phyloP scores from a whole-genome alignment of 176 grass and related monocot species.

The Elymus sibiricus region DNA sequence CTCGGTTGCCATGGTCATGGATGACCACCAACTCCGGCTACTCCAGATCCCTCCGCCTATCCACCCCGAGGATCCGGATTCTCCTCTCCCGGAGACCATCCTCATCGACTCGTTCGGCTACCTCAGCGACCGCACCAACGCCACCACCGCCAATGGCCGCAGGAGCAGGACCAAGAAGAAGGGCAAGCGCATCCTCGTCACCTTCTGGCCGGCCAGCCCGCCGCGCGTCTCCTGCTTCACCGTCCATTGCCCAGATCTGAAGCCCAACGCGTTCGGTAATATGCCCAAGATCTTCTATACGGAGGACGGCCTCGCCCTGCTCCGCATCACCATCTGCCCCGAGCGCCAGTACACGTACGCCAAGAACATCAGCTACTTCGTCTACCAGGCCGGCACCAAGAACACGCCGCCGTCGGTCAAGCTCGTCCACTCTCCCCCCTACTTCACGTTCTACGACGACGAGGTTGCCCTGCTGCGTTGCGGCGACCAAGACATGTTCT shows the following conservation, averaged over 20 bases:
- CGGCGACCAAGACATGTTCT: background rate
- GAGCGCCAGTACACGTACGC: fast-evolving
- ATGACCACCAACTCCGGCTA: fast-evolving
- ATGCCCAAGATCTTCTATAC: background rate
- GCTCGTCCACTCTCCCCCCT: background rate
- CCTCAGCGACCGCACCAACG: background rate
- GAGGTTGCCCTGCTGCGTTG: background rate
- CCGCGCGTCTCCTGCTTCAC: background rate
- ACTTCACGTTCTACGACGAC: fast-evolving
- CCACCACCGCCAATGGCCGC: background rate
- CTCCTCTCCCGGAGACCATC: background rate
- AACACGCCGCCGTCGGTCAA: background rate
- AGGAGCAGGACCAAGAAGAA: background rate
- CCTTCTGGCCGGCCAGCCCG: background rate
- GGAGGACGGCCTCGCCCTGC: background rate
- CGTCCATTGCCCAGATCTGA: background rate
- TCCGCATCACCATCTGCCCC: background rate
- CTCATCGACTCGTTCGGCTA: background rate
- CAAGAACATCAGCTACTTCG: background rate
- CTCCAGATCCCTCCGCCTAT: background rate
- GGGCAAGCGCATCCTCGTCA: background rate
- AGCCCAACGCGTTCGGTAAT: background rate
- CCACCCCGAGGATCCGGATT: background rate
- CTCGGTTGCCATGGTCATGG: background rate
- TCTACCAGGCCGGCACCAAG: background rate